Percentiles rank a stretch among this genome's conserved stretches.
phyloP scores from a whole-genome alignment of 371 early-diverging fungal genomes.

The Dinochytrium kinnereticum region DNA sequence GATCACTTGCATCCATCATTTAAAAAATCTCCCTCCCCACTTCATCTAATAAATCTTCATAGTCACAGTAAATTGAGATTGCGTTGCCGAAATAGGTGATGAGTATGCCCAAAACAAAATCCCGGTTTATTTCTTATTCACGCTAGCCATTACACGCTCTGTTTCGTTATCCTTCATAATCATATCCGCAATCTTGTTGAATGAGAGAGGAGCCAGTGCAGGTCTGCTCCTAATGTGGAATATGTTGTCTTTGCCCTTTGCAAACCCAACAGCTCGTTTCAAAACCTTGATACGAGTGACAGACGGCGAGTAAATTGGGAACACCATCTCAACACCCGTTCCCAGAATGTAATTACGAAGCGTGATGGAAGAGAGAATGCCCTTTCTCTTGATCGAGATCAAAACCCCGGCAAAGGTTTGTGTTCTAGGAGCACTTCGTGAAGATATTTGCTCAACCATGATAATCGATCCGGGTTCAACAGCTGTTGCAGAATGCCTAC shows the following conservation, averaged over 20 bases:
- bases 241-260: conserved; percentile 33
- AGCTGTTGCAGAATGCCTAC: conserved; percentile 30
- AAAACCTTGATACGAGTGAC: conserved; percentile 52
- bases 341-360: conserved; percentile 51
- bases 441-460: conserved; percentile 49
- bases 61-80: too few species aligned
- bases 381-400: conserved; percentile 46
- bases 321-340: conserved; percentile 53
- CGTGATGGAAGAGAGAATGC: conserved; percentile 46
- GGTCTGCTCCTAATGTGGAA: conserved; percentile 41
- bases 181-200: conserved; percentile 47
- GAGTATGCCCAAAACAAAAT: not conserved
- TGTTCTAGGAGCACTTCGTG: conserved; percentile 45
- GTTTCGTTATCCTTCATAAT: conserved; percentile 41
- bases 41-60: too few species aligned
- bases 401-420: conserved; percentile 55
- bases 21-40: too few species aligned
- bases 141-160: conserved; percentile 25
- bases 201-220: conserved; percentile 35
- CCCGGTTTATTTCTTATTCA: not conserved
- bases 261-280: conserved; percentile 37
- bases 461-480: conserved; percentile 53
- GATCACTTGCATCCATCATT: not conserved
- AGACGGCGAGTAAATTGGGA: conserved; percentile 54
- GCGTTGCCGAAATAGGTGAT: too few species aligned